phyloP scores from a whole-genome alignment of 2,329 filamentous ascomycete species.

The Fonsecaea monophora region DNA sequence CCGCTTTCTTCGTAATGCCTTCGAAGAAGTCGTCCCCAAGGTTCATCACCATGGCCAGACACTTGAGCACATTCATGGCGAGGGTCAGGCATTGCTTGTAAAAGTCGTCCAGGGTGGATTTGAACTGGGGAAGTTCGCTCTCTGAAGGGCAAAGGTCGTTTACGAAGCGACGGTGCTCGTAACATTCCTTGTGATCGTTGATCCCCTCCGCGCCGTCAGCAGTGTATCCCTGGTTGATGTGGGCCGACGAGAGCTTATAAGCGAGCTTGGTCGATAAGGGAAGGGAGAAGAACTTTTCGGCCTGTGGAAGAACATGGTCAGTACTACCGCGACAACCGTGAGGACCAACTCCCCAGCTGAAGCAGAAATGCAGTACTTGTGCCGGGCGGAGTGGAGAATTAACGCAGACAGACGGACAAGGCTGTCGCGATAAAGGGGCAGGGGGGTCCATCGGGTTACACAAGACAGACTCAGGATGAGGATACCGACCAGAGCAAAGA shows the following conservation, averaged over 20 bases:
- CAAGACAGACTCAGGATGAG: background rate
- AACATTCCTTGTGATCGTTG: slow-evolving; percentile 38
- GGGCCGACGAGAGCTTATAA: slow-evolving; percentile 52
- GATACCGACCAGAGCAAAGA: slow-evolving; percentile 33
- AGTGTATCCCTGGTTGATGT: slow-evolving; percentile 35
- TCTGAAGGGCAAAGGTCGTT: slow-evolving; percentile 31
- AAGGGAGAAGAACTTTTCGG: slow-evolving; percentile 54
- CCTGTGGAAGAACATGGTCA: slow-evolving; percentile 7
- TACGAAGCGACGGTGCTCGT: slow-evolving; percentile 34
- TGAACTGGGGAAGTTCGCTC: slow-evolving; percentile 54
- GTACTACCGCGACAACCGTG: background rate
- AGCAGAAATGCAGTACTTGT: background rate
- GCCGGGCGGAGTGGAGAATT: background rate
- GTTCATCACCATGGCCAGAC: slow-evolving; percentile 63
- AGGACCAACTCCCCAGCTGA: background rate
- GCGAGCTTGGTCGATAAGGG: slow-evolving; percentile 54
- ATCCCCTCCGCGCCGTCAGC: slow-evolving; percentile 34
- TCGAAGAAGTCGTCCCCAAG: slow-evolving; percentile 64
- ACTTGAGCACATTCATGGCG: slow-evolving; percentile 58
- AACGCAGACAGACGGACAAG: background rate
- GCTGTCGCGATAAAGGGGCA: slow-evolving; percentile 10
- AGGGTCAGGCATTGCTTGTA: slow-evolving; percentile 57
- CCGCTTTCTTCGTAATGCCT: slow-evolving; percentile 60
- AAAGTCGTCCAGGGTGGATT: slow-evolving; percentile 51
- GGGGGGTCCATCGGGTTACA: background rate